Evolutionary conservation across 2,329 filamentous ascomycete genomes (phyloP), one percentile per base, ranked within the genome.

Genomic region (Salinomyces thailandicus): DNA sequence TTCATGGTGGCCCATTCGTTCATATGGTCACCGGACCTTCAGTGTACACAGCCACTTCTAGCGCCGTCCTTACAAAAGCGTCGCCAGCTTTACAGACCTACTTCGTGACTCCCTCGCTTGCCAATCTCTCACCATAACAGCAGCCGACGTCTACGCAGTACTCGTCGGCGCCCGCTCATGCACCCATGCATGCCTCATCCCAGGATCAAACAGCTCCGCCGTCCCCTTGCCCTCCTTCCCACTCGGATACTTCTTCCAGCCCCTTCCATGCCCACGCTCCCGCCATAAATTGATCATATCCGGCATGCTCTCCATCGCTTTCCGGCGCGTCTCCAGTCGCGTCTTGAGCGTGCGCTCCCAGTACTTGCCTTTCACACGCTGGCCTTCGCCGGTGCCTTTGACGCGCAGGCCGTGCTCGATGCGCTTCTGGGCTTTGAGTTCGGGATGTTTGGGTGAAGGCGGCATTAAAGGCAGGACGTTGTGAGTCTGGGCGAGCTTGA

Each of bases 261-360:
- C 77, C 58, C 77, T 67, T 51, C 80, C 79, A 60, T 84, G 79
- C 46, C 80, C 79, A 67, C 91, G 84, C 75, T 82, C 79, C 66
- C 94, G 94, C 91, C 89, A 98, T 61, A 82, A 72, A 62, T 81
- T 76, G 60, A 98, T 84, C 67, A 96, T 75, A 55, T 81, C 77
- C 46, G 89, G 86, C 91, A 98, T 98, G 42, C 80, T 79, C 67
- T 93, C 62, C 85, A 96, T 95, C 41, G 91, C 91, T 62, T 84
- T 75, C 72, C 81, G 82, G 65, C 86, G 79, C 67, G 83, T 77
- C 61, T 94, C 85, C 73, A 96, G 77, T 70, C 79, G 77, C 43
- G 73, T 70, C 64, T 83, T 79, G 67, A 95, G 68, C 54, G 81
- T 81, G 58, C 91, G 77, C 71, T 98, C 91, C 77, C 87, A 84